Percentiles rank a stretch among this genome's conserved stretches.
Conservation (phyloP, 1,139 yeast genomes). For the Suhomyces maxii region DNA sequence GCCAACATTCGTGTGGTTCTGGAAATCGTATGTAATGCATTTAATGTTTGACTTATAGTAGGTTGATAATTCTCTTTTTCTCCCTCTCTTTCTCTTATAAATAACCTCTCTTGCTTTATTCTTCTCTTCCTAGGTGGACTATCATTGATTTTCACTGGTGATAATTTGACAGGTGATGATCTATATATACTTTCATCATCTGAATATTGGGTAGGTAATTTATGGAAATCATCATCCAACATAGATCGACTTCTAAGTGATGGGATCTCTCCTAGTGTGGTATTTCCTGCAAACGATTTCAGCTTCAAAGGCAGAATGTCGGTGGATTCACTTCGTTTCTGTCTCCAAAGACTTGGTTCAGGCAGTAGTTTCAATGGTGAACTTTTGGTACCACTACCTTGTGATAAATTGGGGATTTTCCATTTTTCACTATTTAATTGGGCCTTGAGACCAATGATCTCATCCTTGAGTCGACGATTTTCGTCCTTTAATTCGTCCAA, state of each 20-base stretch:
- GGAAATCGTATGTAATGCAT: too few relatives aligned
- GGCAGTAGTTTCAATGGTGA: constrained; percentile 1
- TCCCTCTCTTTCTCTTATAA: constrained; percentile 5
- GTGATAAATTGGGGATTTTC: background rate
- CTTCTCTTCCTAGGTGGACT: background rate
- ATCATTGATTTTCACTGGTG: constrained; percentile 8
- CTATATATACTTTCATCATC: constrained; percentile 13
- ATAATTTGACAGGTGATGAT: constrained; percentile 11
- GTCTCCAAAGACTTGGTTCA: background rate
- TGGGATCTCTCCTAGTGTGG: constrained; percentile 12
- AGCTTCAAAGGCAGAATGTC: constrained; percentile 8
- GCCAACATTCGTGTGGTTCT: too few relatives aligned
- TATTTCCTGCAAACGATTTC: constrained; percentile 13
- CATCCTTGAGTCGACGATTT: background rate
- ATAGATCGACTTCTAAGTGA: constrained; percentile 15
- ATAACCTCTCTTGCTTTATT: background rate
- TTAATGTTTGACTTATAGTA: too few relatives aligned
- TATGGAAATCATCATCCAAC: constrained; percentile 14
- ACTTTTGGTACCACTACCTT: background rate
- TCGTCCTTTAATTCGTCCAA: constrained; percentile 1
- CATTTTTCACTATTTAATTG: background rate
- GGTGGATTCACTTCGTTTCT: background rate
- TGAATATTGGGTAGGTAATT: constrained; percentile 19
- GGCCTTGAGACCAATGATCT: background rate
- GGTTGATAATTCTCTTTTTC: background rate